phyloP scores from a whole-genome alignment of 2,329 filamentous ascomycete genomes.

The Fonsecaea erecta region DNA sequence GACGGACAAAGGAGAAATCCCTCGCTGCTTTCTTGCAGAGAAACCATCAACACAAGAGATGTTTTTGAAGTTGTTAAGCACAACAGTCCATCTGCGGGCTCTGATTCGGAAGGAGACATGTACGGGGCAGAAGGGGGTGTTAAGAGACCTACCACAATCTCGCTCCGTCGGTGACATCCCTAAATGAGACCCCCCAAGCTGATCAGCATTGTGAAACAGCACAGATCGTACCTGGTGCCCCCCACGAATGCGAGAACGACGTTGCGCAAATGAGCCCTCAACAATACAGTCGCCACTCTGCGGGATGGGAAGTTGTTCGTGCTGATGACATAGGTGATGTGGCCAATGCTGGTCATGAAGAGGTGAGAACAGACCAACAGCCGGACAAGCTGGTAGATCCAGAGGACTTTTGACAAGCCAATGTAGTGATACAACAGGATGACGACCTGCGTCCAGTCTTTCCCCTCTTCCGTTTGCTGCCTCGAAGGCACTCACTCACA shows the following conservation, averaged over 20 bases:
- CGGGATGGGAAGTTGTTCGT: conserved; percentile 62
- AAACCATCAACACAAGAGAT: conserved; percentile 78
- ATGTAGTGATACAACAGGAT: conserved; percentile 65
- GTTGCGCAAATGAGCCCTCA: conserved; percentile 63
- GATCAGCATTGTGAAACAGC: conserved; percentile 64
- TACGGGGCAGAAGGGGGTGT: conserved; percentile 46
- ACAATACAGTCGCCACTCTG: conserved; percentile 58
- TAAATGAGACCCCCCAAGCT: conserved; percentile 68
- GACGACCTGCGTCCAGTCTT: conserved; percentile 66
- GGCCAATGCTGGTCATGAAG: conserved; percentile 67
- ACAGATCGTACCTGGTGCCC: conserved; percentile 60
- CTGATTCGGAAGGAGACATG: conserved; percentile 49
- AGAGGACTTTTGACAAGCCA: conserved; percentile 55
- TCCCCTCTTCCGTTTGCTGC: conserved; percentile 67
- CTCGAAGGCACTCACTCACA: conserved; percentile 59
- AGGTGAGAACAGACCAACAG: conserved; percentile 63
- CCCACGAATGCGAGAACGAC: conserved; percentile 61
- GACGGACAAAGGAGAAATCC: conserved; percentile 72
- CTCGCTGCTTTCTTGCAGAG: conserved; percentile 91
- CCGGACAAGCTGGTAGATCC: conserved; percentile 61
- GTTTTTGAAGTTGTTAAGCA: conserved; percentile 91
- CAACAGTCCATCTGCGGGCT: conserved; percentile 38
- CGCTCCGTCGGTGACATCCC: conserved; percentile 64
- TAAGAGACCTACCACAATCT: conserved; percentile 54
- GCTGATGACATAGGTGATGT: conserved; percentile 62